phyloP scores from a whole-genome alignment of 1,284 basidiomycete species.

The Hemileia vastatrix region DNA sequence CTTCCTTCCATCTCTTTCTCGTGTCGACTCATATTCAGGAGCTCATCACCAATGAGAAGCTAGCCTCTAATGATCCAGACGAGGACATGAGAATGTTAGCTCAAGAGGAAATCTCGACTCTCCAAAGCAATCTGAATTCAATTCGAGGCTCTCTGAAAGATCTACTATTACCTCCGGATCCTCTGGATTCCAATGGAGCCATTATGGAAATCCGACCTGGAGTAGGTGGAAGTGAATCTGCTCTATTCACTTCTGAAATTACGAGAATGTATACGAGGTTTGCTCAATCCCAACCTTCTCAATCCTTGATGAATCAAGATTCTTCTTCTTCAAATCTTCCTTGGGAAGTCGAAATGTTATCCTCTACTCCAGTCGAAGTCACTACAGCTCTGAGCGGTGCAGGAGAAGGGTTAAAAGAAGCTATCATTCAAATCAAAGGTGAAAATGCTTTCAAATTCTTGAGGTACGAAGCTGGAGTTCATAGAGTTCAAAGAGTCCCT shows the following conservation, averaged over 20 bases:
- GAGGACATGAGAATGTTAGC: too few relatives aligned
- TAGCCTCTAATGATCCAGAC: too few relatives aligned
- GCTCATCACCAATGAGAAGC: too few relatives aligned
- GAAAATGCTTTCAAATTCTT: constrained; percentile 66
- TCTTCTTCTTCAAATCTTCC: neutral
- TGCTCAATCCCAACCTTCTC: constrained; percentile 50
- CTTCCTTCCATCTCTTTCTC: too few relatives aligned
- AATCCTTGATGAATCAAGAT: constrained; percentile 43
- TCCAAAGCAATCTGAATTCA: too few relatives aligned
- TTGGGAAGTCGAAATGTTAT: constrained; percentile 35
- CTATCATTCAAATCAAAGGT: constrained; percentile 69
- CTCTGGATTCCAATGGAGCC: constrained; percentile 59
- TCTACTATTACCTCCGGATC: constrained; percentile 61
- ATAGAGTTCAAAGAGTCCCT: constrained; percentile 87
- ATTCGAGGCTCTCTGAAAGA: constrained; percentile 62
- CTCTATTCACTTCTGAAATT: constrained; percentile 69
- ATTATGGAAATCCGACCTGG: constrained; percentile 85
- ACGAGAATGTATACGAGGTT: constrained; percentile 72
- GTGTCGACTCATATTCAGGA: too few relatives aligned
- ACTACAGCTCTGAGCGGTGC: too few relatives aligned
- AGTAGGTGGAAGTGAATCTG: constrained; percentile 81
- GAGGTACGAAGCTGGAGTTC: constrained; percentile 85
- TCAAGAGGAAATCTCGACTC: too few relatives aligned
- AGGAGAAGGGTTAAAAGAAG: too few relatives aligned
- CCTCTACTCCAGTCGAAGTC: constrained; percentile 34